Percentiles rank a stretch among this genome's conserved stretches.
These are phyloP conservation scores for Zopfia rhizophila DNA, from an alignment of 2,329 filamentous ascomycete species.

Conservation along the genomic window DNA sequence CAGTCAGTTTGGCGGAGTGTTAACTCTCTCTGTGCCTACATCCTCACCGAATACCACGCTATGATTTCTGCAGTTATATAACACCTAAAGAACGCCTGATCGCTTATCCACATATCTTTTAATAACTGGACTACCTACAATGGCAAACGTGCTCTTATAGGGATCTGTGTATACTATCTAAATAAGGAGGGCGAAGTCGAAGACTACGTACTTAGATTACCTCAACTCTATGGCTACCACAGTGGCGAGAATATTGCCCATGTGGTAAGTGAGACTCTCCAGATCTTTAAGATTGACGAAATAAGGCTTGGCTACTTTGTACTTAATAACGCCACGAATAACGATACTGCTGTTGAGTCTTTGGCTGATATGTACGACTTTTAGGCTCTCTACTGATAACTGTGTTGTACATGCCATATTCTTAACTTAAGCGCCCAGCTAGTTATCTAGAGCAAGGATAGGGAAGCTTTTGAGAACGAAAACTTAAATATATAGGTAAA, in stretches of 20 bases:
- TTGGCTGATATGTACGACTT: constrained; percentile 11
- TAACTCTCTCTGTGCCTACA: background rate
- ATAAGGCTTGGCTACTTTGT: constrained; percentile 13
- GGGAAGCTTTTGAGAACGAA: too few species aligned
- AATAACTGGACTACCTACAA: constrained; percentile 16
- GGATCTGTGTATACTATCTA: constrained; percentile 16
- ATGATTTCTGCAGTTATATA: constrained; percentile 9
- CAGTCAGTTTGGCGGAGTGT: too few species aligned
- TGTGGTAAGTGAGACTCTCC: constrained; percentile 9
- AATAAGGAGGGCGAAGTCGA: constrained; percentile 8
- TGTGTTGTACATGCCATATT: constrained; percentile 14
- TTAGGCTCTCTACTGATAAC: constrained; percentile 1
- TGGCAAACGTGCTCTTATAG: constrained; percentile 12
- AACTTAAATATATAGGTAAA: too few species aligned
- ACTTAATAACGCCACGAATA: constrained; percentile 17
- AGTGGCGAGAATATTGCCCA: constrained; percentile 18
- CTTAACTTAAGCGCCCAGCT: constrained; percentile 9
- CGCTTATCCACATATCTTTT: constrained; percentile 20
- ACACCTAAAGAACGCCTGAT: constrained; percentile 10
- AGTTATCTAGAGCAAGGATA: constrained; percentile 11
- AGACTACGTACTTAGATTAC: too few species aligned
- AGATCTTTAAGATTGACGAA: constrained; percentile 14
- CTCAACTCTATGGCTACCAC: constrained; percentile 10
- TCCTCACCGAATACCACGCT: constrained; percentile 20
- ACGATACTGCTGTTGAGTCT: constrained; percentile 12